phyloP scores from a whole-genome alignment of 768 basidiomycete species.

The Boletus rufocinnamomeus region DNA sequence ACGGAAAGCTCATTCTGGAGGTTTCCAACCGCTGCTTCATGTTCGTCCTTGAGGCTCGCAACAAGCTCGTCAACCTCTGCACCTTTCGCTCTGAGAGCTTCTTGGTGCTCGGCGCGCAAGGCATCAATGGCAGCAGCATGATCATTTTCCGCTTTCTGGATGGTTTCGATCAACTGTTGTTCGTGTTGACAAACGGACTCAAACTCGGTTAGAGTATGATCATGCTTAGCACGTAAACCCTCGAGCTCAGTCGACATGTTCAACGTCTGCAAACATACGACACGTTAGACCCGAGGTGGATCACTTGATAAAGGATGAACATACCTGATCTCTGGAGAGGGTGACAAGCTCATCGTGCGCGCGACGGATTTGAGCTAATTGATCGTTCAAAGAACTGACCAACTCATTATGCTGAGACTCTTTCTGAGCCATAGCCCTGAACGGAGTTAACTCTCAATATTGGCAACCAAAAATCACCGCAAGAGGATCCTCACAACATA shows the following conservation, averaged over 20 bases:
- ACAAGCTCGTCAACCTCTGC: constrained; percentile 45
- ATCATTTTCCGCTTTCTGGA: constrained; percentile 51
- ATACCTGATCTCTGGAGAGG: constrained; percentile 83
- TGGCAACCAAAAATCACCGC: constrained; percentile 4
- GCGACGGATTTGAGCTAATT: constrained; percentile 68
- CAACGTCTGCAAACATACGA: constrained; percentile 49
- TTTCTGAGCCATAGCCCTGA: constrained; percentile 95
- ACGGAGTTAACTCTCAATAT: constrained; percentile 10
- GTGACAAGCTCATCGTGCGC: constrained; percentile 82
- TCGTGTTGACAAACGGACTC: constrained; percentile 61
- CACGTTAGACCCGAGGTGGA: background rate
- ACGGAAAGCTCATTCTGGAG: constrained; percentile 48
- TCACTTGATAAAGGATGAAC: constrained; percentile 5
- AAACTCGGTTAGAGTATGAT: constrained; percentile 51
- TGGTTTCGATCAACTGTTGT: constrained; percentile 49
- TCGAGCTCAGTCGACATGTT: constrained; percentile 91
- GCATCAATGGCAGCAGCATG: constrained; percentile 51
- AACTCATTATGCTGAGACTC: constrained; percentile 86
- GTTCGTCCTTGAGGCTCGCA: constrained; percentile 50
- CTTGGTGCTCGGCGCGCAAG: constrained; percentile 48
- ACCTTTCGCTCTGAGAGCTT: constrained; percentile 43
- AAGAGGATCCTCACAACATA: constrained; percentile 68
- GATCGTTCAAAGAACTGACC: constrained; percentile 68
- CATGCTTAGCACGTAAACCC: constrained; percentile 62
- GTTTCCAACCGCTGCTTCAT: constrained; percentile 40